Percentiles rank a stretch among this genome's conserved stretches.
These are phyloP conservation scores for Rhododendron williamsianum DNA, from an alignment of 148 eudicot species.

Conservation along the genomic window DNA sequence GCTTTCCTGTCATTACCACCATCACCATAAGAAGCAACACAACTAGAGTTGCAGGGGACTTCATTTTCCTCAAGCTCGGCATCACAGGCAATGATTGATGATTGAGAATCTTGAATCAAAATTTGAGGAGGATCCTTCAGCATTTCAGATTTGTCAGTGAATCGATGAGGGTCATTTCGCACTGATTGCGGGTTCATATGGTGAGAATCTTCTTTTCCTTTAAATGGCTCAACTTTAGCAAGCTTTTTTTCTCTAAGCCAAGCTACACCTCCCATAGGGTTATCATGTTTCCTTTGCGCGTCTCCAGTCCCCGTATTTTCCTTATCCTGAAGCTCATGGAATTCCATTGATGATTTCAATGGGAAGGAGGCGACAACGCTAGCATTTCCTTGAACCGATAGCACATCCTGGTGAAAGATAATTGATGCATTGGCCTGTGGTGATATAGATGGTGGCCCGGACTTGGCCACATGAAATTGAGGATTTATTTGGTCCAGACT, in stretches of 20 bases:
- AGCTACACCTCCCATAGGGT: conserved; percentile 13
- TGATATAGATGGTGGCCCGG: neutral
- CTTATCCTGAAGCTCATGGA: neutral
- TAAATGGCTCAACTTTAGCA: conserved; percentile 7
- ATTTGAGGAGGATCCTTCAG: conserved; percentile 1
- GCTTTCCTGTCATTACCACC: neutral
- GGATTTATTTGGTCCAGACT: neutral
- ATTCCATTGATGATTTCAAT: neutral
- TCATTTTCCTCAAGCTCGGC: neutral
- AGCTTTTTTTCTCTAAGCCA: conserved; percentile 18
- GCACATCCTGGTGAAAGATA: neutral
- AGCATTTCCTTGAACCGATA: neutral
- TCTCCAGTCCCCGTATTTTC: conserved; percentile 6
- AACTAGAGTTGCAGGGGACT: neutral
- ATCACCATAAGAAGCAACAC: neutral
- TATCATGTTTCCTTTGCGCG: conserved; percentile 5
- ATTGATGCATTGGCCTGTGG: conserved; percentile 3
- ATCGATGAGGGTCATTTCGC: conserved; percentile 20
- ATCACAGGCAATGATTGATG: conserved; percentile 5
- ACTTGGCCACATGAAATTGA: neutral
- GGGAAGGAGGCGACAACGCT: neutral
- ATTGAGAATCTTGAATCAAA: neutral
- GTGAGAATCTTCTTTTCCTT: conserved; percentile 11
- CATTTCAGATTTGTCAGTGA: conserved; percentile 15
- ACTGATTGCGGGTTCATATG: conserved; percentile 24